phyloP scores from a whole-genome alignment of 2,329 filamentous ascomycete species.

The Fusarium algeriense region DNA sequence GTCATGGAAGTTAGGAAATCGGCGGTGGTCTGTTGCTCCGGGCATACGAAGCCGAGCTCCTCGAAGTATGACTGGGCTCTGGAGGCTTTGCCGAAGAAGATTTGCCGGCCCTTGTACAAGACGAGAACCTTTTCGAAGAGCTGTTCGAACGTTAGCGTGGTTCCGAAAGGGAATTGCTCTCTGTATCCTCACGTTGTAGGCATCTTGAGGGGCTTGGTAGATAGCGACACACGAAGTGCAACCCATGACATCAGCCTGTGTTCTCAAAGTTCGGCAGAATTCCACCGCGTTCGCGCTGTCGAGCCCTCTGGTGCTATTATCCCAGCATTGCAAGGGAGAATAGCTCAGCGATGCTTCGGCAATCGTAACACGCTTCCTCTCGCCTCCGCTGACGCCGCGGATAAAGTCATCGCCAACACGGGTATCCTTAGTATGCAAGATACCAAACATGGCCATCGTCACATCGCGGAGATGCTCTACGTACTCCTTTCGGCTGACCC shows the following conservation, averaged over 20 bases:
- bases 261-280: conserved; percentile 72
- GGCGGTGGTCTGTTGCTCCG: conserved; percentile 70
- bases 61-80: conserved; percentile 48
- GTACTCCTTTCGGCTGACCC: conserved; percentile 63
- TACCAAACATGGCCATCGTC: conserved; percentile 78
- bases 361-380: conserved; percentile 58
- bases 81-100: conserved; percentile 57
- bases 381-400: conserved; percentile 66
- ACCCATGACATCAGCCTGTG: conserved; percentile 70
- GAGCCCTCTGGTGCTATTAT: conserved; percentile 73
- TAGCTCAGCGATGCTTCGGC: conserved; percentile 51
- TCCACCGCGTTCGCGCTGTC: conserved; percentile 74
- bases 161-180: neutral
- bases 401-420: conserved; percentile 78
- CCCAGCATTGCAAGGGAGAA: conserved; percentile 75
- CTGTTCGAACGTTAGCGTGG: neutral
- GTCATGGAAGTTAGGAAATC: too few species aligned
- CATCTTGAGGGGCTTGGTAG: conserved; percentile 68
- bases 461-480: conserved; percentile 74
- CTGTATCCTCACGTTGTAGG: conserved; percentile 42
- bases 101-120: conserved; percentile 75
- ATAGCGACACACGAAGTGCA: conserved; percentile 71
- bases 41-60: conserved; percentile 67
- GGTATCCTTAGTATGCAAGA: conserved; percentile 76
- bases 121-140: conserved; percentile 77